Percentiles rank a stretch among this genome's conserved stretches.
These are phyloP conservation scores for Oryza punctata DNA, from an alignment of 176 grass and related monocot genomes.

Conservation along the genomic window DNA sequence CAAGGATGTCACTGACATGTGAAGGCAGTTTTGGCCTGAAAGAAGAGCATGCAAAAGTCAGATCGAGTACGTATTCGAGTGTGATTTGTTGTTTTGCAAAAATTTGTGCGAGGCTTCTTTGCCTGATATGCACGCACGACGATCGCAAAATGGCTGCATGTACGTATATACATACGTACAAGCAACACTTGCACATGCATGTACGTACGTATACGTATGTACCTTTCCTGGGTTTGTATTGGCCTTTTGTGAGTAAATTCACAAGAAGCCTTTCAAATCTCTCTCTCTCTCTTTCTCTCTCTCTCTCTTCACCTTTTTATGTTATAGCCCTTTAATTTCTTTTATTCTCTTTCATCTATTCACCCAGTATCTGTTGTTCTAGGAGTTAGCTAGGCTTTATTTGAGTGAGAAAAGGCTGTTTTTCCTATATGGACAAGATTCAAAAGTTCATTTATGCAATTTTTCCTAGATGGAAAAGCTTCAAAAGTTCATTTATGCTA, in stretches of 20 bases:
- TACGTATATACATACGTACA: neutral
- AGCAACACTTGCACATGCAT: neutral
- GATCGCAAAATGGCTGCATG: neutral
- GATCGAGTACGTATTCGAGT: neutral
- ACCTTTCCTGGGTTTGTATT: neutral
- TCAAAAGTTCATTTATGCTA: constrained; percentile 24
- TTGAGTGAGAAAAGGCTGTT: neutral
- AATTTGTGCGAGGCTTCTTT: neutral
- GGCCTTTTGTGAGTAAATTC: neutral
- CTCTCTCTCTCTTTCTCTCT: neutral
- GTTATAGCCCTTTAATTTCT: neutral
- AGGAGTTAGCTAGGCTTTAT: constrained; percentile 13
- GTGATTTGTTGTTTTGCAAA: constrained; percentile 9
- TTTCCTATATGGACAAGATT: neutral
- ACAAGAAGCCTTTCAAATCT: neutral
- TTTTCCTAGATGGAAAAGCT: constrained; percentile 1
- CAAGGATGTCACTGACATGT: constrained; percentile 45
- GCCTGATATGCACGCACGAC: neutral
- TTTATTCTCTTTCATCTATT: neutral
- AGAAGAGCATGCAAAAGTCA: neutral
- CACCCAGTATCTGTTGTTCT: neutral
- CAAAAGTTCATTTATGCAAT: neutral
- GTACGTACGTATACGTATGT: neutral
- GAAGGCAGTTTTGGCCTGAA: constrained; percentile 28
- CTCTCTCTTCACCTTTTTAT: neutral